Percentiles rank a stretch among this genome's conserved stretches.
Evolutionary conservation across 192 early-diverging fungal genomes (phyloP).

Genomic region (Entomortierella lignicola): DNA sequence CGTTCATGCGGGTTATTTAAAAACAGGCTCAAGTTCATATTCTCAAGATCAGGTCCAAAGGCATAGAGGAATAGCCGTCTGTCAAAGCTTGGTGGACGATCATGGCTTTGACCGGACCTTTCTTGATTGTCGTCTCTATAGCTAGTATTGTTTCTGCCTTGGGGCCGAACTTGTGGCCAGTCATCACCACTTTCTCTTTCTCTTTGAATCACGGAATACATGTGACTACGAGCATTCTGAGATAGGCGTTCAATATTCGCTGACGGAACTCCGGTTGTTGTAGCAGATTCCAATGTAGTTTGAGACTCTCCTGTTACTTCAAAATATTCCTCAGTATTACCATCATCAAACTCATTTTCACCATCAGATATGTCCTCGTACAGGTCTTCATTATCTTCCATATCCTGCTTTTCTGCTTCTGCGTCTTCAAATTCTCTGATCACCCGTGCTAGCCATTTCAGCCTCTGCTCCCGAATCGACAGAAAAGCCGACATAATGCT

Average conservation of each 20-base stretch:
- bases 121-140: neutral
- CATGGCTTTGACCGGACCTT: neutral
- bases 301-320: neutral
- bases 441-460: conserved; percentile 16
- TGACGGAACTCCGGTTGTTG: neutral
- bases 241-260: neutral
- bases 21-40: conserved; percentile 17
- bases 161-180: neutral
- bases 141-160: neutral
- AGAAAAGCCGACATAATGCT: conserved; percentile 7
- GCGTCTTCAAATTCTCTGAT: conserved; percentile 15
- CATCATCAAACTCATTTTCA: neutral
- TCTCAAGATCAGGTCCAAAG: conserved; percentile 26
- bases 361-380: neutral
- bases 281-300: neutral
- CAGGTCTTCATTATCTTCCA: neutral
- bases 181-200: neutral
- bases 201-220: neutral
- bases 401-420: neutral
- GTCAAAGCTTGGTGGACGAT: no score
- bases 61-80: neutral
- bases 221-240: neutral
- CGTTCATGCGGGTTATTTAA: conserved; percentile 10
- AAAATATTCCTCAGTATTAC: neutral
- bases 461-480: conserved; percentile 16